Base-by-base conservation (phyloP, 208 protist genomes). In the Trypanosoma platydactyli region DNA sequence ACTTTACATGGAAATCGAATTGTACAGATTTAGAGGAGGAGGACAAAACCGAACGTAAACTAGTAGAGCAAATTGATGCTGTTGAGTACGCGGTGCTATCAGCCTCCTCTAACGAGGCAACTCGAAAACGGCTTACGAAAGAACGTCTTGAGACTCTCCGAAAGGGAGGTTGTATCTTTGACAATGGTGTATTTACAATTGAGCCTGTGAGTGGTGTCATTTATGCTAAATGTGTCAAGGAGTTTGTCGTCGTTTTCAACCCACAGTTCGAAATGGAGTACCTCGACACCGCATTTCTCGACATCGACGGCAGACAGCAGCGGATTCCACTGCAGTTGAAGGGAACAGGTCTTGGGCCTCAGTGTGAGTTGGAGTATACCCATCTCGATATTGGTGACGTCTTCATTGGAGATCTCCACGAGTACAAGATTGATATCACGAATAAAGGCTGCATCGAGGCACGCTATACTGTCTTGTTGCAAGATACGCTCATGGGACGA, bases 381-480 rank as follows among this genome's bases (percentile, higher is more conserved):
- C 64, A 64, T 25, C 82, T 98, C 40, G 86, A 97, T 73, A 84
- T 99, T 71, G 94, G 94, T 33, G 91, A 98, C 42, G 81, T 99
- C n/a, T 98, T 95, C 73, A 84, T 98, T 56, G 97, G 97, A 70
- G 84, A 85, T 9, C 30, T 95, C 46, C 94, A 98, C 77, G 79
- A 94, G 67, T 98, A 98, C 66, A 80, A 92, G 35, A 79, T 98
- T 0, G 64, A 69, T 35, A 81, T 99, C 38, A 81, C 88, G 61
- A 98, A 98, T 77, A 72, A 73, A 13, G 93, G 95, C 30, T 73
- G 84, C 27, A 97, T 99, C 58, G 88, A 94, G 55, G 92, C 91
- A 30, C 76, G 77, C 55, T 99, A 91, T 73, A 76, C 76, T 18
- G 73, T 99, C 12, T 56, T 94, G 29, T 80, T 77, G 5, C 64